Evolutionary conservation across 2,329 filamentous ascomycete species (phyloP).

Genomic region (Orbilia brochopaga): DNA sequence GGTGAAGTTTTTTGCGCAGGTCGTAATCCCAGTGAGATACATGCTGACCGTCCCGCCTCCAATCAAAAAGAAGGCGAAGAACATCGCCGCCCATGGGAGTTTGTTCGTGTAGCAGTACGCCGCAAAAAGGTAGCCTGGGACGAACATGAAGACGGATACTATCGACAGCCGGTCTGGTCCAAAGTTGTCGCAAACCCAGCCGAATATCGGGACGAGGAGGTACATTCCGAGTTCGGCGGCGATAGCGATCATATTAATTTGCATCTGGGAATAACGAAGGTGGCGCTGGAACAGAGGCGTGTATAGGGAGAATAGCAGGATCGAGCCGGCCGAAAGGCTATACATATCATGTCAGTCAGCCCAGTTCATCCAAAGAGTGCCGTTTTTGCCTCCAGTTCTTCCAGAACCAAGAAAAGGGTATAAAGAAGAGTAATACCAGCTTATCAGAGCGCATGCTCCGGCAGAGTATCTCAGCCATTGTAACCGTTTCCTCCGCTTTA

Average conservation of each 20-base stretch:
- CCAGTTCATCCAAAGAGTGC: background rate
- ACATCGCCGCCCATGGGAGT: slow-evolving; percentile 79
- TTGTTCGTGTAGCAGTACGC: slow-evolving; percentile 74
- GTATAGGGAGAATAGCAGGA: slow-evolving; percentile 93
- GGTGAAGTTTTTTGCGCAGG: slow-evolving; percentile 97
- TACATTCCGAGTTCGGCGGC: slow-evolving; percentile 88
- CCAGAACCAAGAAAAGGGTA: background rate
- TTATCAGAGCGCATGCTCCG: slow-evolving; percentile 41
- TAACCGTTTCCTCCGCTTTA: slow-evolving; percentile 28
- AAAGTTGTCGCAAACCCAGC: slow-evolving; percentile 87
- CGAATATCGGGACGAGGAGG: slow-evolving; percentile 83
- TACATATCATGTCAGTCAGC: slow-evolving; percentile 1
- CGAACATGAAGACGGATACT: slow-evolving; percentile 75
- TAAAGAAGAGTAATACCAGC: slow-evolving; percentile 26
- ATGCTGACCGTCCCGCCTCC: slow-evolving; percentile 84
- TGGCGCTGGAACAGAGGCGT: slow-evolving; percentile 86
- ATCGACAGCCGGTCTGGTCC: slow-evolving; percentile 79
- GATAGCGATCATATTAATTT: slow-evolving; percentile 89
- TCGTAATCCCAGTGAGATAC: slow-evolving; percentile 90
- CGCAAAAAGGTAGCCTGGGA: slow-evolving; percentile 79
- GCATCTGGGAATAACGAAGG: slow-evolving; percentile 85
- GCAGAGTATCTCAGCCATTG: slow-evolving; percentile 45
- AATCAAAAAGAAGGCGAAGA: slow-evolving; percentile 80
- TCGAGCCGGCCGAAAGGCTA: slow-evolving; percentile 79
- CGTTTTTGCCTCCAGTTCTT: background rate